A percentile compares a stretch with the other conserved stretches of the same genome.
These are phyloP conservation scores for Cyberlindnera nakhonratchasimensis DNA, from an alignment of 805 yeast genomes.

Conservation along the genomic window DNA sequence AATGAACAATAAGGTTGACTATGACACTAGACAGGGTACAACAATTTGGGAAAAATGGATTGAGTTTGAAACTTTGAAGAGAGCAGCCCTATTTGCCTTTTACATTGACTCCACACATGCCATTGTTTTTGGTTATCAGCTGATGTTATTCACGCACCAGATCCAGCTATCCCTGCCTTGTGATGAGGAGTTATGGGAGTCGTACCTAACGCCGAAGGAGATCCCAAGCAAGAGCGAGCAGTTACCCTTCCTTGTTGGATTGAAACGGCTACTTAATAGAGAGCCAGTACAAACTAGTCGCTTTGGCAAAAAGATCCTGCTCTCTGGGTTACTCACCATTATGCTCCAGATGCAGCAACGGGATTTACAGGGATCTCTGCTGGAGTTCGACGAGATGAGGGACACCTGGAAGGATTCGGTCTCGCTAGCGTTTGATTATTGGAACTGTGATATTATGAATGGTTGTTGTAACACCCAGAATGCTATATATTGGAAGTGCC, in stretches of 20 bases:
- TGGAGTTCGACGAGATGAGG: conserved; percentile 38
- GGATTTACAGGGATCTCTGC: conserved; percentile 54
- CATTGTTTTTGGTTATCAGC: conserved; percentile 71
- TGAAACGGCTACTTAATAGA: conserved; percentile 56
- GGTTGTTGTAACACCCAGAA: conserved; percentile 31
- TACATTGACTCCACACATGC: conserved; percentile 78
- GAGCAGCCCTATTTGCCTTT: conserved; percentile 79
- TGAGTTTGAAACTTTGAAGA: conserved; percentile 71
- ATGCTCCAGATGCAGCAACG: conserved; percentile 72
- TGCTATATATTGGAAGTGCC: conserved; percentile 24
- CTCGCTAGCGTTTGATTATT: conserved; percentile 66
- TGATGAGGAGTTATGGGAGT: conserved; percentile 57
- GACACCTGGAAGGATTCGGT: conserved; percentile 70
- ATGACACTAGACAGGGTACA: conserved; percentile 28
- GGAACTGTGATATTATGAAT: conserved; percentile 48
- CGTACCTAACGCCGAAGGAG: conserved; percentile 30
- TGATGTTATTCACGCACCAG: conserved; percentile 55
- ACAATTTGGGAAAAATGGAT: conserved; percentile 66
- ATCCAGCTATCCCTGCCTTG: conserved; percentile 61
- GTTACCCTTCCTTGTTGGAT: conserved; percentile 48
- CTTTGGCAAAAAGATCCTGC: conserved; percentile 63
- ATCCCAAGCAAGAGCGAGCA: conserved; percentile 27
- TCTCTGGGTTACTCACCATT: conserved; percentile 65
- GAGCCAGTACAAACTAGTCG: conserved; percentile 43
- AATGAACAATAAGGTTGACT: conserved; percentile 29